A percentile compares a stretch with the other conserved stretches of the same genome.
phyloP scores from a whole-genome alignment of 345 rosid species.

The Garcia nutans region DNA sequence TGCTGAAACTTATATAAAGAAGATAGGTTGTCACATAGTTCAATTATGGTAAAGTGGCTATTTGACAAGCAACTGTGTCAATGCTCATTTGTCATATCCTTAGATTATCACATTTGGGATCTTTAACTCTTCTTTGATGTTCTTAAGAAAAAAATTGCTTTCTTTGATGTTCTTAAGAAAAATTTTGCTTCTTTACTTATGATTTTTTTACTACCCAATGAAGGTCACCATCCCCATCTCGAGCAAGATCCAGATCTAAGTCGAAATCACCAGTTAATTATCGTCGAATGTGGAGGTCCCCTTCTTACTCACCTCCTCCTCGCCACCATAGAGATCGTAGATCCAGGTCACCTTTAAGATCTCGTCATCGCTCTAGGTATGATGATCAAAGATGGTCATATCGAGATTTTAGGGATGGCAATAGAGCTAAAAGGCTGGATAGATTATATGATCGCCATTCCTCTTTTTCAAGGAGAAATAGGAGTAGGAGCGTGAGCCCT shows the following conservation, averaged over 20 bases:
- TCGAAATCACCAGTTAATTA: slow-evolving; percentile 72
- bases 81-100: not conserved
- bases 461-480: slow-evolving; percentile 64
- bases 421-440: slow-evolving; percentile 51
- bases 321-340: slow-evolving; percentile 57
- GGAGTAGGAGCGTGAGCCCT: slow-evolving; percentile 73
- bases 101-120: not conserved
- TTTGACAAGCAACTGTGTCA: not conserved
- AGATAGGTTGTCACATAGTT: not conserved
- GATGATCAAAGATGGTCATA: slow-evolving; percentile 52
- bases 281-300: slow-evolving; percentile 63
- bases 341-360: slow-evolving; percentile 70
- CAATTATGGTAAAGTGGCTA: too few relatives aligned
- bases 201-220: slow-evolving; percentile 12
- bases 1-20: too few relatives aligned
- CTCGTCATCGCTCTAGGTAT: slow-evolving; percentile 52
- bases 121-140: not conserved
- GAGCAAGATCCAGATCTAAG: slow-evolving; percentile 67
- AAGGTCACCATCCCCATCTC: slow-evolving; percentile 77
- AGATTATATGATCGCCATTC: slow-evolving; percentile 59
- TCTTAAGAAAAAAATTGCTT: not conserved
- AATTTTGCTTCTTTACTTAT: not conserved
- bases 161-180: not conserved
- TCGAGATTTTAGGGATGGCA: slow-evolving; percentile 59
- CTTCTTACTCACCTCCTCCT: slow-evolving; percentile 62